A percentile compares a stretch with the other conserved stretches of the same genome.
Evolutionary conservation across 345 rosid genomes (phyloP).

Genomic region (Hibiscus mutabilis): DNA sequence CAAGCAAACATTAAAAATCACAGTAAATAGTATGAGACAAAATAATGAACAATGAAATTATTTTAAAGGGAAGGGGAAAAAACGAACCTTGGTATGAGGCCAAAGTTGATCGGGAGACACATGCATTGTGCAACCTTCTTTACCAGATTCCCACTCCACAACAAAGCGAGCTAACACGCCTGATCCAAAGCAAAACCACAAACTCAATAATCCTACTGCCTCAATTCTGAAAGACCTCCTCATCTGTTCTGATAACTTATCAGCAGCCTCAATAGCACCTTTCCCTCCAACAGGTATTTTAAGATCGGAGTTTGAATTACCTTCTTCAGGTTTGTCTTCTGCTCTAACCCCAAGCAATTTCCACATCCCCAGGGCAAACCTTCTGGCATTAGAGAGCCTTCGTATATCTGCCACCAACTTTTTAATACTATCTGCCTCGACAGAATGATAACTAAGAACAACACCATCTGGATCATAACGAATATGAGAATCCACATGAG

Average conservation of each 20-base stretch:
- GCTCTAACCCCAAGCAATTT: slow-evolving; percentile 84
- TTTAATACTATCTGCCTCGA: slow-evolving; percentile 84
- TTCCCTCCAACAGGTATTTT: slow-evolving; percentile 55
- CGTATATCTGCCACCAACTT: slow-evolving; percentile 85
- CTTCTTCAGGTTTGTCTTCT: slow-evolving; percentile 72
- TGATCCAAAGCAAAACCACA: slow-evolving; percentile 97
- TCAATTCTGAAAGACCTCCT: slow-evolving; percentile 91
- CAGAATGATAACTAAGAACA: slow-evolving; percentile 87
- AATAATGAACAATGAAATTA: neutral
- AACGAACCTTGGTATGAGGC: slow-evolving; percentile 89
- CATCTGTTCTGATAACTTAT: slow-evolving; percentile 75
- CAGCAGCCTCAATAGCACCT: slow-evolving; percentile 54
- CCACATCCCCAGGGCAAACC: slow-evolving; percentile 89
- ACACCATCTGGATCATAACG: slow-evolving; percentile 95
- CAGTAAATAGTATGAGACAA: neutral
- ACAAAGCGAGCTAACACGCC: slow-evolving; percentile 88
- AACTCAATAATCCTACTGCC: slow-evolving; percentile 88
- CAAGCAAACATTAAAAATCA: neutral
- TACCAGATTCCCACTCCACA: slow-evolving; percentile 98
- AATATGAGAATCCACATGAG: slow-evolving; percentile 90
- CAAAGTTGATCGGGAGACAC: slow-evolving; percentile 99
- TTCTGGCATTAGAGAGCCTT: slow-evolving; percentile 95
- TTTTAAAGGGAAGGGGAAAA: neutral
- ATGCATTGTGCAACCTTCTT: slow-evolving; percentile 98
- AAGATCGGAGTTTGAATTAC: slow-evolving; percentile 35